Base-by-base conservation (phyloP, 2,329 filamentous ascomycete genomes). In the Keithomyces neogunnii region DNA sequence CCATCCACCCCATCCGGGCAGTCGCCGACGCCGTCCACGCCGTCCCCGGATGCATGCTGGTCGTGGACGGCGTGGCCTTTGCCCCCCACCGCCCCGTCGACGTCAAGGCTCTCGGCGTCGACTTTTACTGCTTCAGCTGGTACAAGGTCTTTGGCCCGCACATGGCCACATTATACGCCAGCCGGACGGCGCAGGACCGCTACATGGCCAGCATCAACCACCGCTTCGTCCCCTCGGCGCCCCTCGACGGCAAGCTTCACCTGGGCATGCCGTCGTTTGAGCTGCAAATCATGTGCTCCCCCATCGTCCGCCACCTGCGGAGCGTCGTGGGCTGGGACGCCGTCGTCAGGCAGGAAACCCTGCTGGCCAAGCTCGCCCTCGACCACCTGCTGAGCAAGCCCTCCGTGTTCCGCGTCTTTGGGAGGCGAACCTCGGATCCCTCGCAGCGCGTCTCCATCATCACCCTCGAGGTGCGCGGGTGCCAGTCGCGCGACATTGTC, bases 111-210 rank as follows among this genome's bases (percentile, higher is more conserved):
- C 72, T 89, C 0, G 86, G 77, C 1, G 84, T 86, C 0, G 88
- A 92, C 62, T 84, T 90, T 58, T 92, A 91, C 64, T 69, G 75
- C n/a, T 89, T 91, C 62, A 84, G 77, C 0, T 91, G 86, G 87
- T 91, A 91, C 69, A 92, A 92, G 64, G 80, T 90, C 2, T 91
- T 86, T 61, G 88, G 87, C 0, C 87, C 88, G 1, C 88, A 91
- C 58, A 74, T 90, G 1, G 76, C 86, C 0, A 78, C 85, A 56
- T 70, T 92, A 1, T 92, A 89, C 61, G 85, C 78, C 4, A 80
- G 80, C 29, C 70, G 71, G 4, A 60, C 66, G 0, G 82, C 80
- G 0, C 81, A 85, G 53, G 60, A 75, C 13, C 65, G 46, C 8
- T 31, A 75, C 46, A 70, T 89, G 50, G 68, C 68, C 4, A 78